Base-by-base conservation (phyloP, 2,329 filamentous ascomycete genomes). In the Rhynchosporium agropyri region DNA sequence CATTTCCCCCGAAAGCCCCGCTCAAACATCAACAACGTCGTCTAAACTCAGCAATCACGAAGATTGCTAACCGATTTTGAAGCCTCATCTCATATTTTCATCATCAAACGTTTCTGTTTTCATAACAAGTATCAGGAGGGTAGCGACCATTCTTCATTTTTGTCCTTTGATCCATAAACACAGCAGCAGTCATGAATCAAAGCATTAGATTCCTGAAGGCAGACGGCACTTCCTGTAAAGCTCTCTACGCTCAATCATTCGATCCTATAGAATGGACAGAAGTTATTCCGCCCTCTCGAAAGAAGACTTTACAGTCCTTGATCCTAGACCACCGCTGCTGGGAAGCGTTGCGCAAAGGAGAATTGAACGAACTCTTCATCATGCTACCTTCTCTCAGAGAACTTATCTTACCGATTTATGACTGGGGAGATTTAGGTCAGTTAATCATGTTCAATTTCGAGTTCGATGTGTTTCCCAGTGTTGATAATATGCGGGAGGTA, bases 261-360 rank as follows among this genome's bases (percentile, higher is more conserved):
- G 31, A 48, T 10, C 56, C 56, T 7, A 6, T 58, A 6, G 56
- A 49, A 46, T 58, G 56, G 56, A 48, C 29, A 9, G 56, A 58
- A 38, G 33, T 36, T 9, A 49, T 58, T n/a, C 56, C 56, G 10
- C 56, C 43, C 15, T 58, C 56, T 28, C 56, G 45, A 3, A 58
- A 58, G 15, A 48, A 49, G 33, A 38, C 31, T 5, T n/a, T 60
- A 2, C 40, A 26, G 15, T 13, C 26, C 12, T 46, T 60, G 9
- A 60, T 60, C 36, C 46, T 60, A 2, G 57, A 60, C 26, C 57
- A 60, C 26, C 57, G 57, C 31, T n/a, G 20, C 26, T 60, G 57
- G 57, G 57, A 49, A 28, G 57, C 46, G 3, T 26, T 60, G 4
- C 48, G 57, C 13, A 26, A 43, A 13, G 57, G 57, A 6, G 57